Evolutionary conservation across 2,329 filamentous ascomycete genomes (phyloP).

Genomic region (Coniochaeta ligniaria): DNA sequence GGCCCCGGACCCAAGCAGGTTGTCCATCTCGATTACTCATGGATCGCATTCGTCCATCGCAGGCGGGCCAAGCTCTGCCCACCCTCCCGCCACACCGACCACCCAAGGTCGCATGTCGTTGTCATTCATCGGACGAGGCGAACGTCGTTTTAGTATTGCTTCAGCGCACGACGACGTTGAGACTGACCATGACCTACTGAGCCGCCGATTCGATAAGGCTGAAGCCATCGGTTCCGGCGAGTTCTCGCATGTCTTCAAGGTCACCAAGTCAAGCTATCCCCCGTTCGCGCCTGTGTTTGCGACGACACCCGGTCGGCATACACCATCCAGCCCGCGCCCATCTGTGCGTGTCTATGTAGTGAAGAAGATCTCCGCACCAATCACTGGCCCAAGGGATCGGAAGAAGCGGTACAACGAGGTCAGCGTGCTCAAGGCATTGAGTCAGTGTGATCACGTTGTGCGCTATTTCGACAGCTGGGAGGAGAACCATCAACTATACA

Average conservation of each 20-base stretch:
- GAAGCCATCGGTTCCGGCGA: constrained; percentile 80
- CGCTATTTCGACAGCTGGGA: constrained; percentile 86
- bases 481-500: constrained; percentile 77
- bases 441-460: constrained; percentile 76
- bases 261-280: constrained; percentile 35
- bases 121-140: constrained; percentile 45
- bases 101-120: constrained; percentile 47
- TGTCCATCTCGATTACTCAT: constrained; percentile 67
- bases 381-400: constrained; percentile 72
- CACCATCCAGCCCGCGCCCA: constrained; percentile 45
- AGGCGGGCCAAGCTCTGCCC: constrained; percentile 29
- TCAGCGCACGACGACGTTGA: constrained; percentile 53
- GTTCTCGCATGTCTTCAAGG: constrained; percentile 87
- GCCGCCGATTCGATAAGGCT: constrained; percentile 71
- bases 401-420: constrained; percentile 80
- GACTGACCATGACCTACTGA: constrained; percentile 43
- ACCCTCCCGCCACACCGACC: constrained; percentile 76
- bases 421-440: constrained; percentile 66
- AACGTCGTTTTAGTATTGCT: constrained; percentile 22
- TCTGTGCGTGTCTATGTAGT: constrained; percentile 70
- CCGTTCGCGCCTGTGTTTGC: constrained; percentile 23
- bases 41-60: constrained; percentile 22
- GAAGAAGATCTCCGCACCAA: constrained; percentile 83
- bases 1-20: constrained; percentile 71
- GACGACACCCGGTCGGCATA: constrained; percentile 32